Percentiles rank a stretch among this genome's conserved stretches.
phyloP scores from a whole-genome alignment of 208 protist species.

The Novymonas esmeraldas region DNA sequence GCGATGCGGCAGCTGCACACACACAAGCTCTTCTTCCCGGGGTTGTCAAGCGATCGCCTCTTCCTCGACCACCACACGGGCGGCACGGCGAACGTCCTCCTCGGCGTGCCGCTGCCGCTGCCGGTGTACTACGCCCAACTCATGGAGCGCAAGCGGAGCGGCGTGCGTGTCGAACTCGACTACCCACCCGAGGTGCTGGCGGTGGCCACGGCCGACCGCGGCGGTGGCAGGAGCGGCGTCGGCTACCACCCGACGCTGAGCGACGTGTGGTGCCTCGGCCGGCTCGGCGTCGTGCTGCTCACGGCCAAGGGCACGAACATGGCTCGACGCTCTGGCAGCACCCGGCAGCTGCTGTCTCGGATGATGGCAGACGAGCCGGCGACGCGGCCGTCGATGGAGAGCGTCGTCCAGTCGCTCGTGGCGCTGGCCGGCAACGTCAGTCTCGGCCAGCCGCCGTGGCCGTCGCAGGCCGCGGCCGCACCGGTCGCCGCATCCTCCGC shows the following conservation, averaged over 20 bases:
- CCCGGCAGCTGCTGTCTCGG: conserved; percentile 41
- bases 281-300: conserved; percentile 52
- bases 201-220: background rate
- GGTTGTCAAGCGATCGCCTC: conserved; percentile 58
- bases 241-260: conserved; percentile 53
- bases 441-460: conserved; percentile 26
- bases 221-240: conserved; percentile 4
- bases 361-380: conserved; percentile 55
- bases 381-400: conserved; percentile 46
- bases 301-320: conserved; percentile 42
- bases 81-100: conserved; percentile 33
- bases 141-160: conserved; percentile 46
- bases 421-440: conserved; percentile 23
- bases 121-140: conserved; percentile 56
- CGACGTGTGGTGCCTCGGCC: conserved; percentile 82
- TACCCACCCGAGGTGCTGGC: conserved; percentile 78
- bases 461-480: background rate
- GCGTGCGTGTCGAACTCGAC: conserved; percentile 52
- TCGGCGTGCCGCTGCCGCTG: conserved; percentile 70
- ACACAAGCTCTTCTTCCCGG: conserved; percentile 52
- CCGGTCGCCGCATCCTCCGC: background rate
- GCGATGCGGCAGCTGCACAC: conserved; percentile 55
- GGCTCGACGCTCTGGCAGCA: conserved; percentile 34
- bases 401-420: conserved; percentile 33
- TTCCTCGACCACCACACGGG: conserved; percentile 41